Evolutionary conservation across 495 filamentous ascomycete species (phyloP).

Genomic region (Xylaria palmicola): DNA sequence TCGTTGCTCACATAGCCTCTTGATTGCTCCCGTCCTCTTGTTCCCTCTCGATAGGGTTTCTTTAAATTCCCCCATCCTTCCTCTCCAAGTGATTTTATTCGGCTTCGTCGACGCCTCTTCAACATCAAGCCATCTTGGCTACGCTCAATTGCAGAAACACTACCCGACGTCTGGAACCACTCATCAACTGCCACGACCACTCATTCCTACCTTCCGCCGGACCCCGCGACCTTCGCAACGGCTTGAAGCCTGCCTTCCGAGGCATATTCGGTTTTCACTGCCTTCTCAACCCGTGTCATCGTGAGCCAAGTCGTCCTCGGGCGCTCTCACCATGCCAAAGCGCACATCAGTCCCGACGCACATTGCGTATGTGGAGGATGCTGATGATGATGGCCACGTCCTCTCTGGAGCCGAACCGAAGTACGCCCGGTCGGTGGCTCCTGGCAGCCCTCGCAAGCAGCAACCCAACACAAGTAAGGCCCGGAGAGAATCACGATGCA

Average conservation of each 20-base stretch:
- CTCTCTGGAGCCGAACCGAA: constrained; percentile 40
- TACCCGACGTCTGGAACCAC: background rate
- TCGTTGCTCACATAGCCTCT: background rate
- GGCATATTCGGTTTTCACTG: background rate
- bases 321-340: constrained; percentile 6
- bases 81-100: background rate
- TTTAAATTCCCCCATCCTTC: background rate
- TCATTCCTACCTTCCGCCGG: background rate
- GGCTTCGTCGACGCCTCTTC: background rate
- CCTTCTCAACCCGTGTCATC: background rate
- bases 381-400: constrained; percentile 45
- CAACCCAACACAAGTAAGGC: constrained; percentile 46
- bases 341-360: constrained; percentile 1
- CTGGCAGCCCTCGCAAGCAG: constrained; percentile 42
- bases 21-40: background rate
- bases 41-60: background rate
- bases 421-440: constrained; percentile 34
- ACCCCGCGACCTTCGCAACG: background rate
- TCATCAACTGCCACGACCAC: background rate
- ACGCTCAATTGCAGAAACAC: background rate
- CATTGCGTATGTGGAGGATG: constrained; percentile 47
- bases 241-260: background rate
- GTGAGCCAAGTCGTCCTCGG: background rate
- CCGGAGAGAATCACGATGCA: constrained; percentile 34
- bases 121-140: constrained; percentile 1